Evolutionary conservation across 1,284 basidiomycete genomes (phyloP).

Genomic region (Xerocomus minutiporus): DNA sequence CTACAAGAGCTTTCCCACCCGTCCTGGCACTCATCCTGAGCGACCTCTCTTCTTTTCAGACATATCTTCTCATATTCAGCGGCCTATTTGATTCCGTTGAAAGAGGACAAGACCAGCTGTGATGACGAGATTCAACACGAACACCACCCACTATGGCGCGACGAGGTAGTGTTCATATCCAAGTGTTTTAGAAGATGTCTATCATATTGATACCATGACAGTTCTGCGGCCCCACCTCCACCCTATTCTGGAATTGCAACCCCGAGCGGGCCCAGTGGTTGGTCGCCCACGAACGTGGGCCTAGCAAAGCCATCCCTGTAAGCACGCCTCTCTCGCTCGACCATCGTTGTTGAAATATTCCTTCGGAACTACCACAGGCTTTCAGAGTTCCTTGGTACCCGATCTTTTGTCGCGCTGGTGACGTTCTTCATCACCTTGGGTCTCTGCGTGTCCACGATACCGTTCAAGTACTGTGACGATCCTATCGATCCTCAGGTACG

Average conservation of each 20-base stretch:
- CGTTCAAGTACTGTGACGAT: slow-evolving; percentile 22
- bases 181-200: not conserved
- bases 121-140: not conserved
- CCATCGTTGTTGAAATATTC: not conserved
- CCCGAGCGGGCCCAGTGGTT: no score
- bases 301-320: not conserved
- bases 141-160: not conserved
- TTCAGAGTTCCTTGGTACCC: not conserved
- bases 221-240: not conserved
- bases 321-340: not conserved
- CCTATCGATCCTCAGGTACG: slow-evolving; percentile 17
- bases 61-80: not conserved
- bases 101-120: no score
- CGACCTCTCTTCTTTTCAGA: no score
- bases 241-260: not conserved
- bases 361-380: not conserved
- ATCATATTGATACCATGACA: not conserved
- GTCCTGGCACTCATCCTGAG: no score
- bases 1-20: no score
- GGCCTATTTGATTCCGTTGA: not conserved
- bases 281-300: no score
- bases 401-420: slow-evolving; percentile 2
- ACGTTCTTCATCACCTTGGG: slow-evolving; percentile 6
- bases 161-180: not conserved
- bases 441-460: slow-evolving; percentile 12